Evolutionary conservation across 78 protist genomes (phyloP), one percentile per base, ranked within the genome.

Genomic region (Dictyostelium capitatum): DNA sequence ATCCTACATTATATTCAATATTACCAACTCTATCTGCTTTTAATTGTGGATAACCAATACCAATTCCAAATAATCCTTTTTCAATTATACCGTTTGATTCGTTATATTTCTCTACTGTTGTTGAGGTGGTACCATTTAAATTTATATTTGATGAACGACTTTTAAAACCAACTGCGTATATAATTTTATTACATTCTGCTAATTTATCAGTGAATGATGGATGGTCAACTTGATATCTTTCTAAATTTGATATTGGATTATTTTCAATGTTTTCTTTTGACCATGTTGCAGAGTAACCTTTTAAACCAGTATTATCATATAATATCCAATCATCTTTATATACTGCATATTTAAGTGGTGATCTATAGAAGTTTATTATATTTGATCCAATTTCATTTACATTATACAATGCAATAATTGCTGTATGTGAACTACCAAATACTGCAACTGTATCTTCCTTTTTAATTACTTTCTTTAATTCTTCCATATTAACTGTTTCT

Each of bases 331-430:
- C 70, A 62, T 62, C 70, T 25, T 62, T 25, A 25, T 62, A 62
- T 2, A 23, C 37, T 9, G 70, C 70, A 62, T 62, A 62, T 23
- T 62, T 62, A 25, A 62, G 28, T 62, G 70, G 70, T 25, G 70
- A 62, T 62, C 70, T 62, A 62, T 62, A 62, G 70, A 62, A 62
- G 23, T 62, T 62, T 30, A 62, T 62, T n/a, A 62, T 62, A 30
- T 62, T 62, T 62, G 70, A 62, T 1, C 70, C 70, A 62, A 62
- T 62, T 25, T 62, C 70, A 9, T 25, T 17, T 25, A 62, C 28
- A 62, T 62, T 62, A 62, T 62, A 62, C 6, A 62, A 62, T 62
- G 70, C 70, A 62, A 62, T 62, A 37, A 62, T 62, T 62, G 70
- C 70, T 25, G 70, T 62, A 25, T 62, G 70, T 10, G 70, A 62